Conservation (phyloP, 192 early-diverging fungal genomes). For the Cladochytrium replicatum region DNA sequence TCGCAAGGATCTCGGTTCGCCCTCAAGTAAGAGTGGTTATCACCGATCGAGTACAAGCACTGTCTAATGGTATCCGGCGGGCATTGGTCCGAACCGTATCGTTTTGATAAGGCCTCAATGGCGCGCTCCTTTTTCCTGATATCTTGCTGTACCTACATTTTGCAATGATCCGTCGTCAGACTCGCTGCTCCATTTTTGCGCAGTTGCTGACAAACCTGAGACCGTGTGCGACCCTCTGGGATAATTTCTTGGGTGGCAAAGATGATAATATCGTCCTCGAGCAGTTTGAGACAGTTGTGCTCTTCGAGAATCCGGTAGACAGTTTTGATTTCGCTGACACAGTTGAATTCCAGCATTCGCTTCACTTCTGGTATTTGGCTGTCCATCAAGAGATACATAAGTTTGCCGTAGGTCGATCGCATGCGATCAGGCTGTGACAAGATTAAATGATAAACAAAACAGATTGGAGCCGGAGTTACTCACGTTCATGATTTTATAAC, state of each 20-base stretch:
- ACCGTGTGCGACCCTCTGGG: conserved; percentile 20
- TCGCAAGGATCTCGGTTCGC: conserved; percentile 83
- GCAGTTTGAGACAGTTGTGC: conserved; percentile 48
- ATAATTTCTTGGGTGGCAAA: conserved; percentile 55
- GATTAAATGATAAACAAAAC: background rate
- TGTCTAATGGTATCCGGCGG: conserved; percentile 46
- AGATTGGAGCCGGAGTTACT: background rate
- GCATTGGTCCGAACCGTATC: conserved; percentile 52
- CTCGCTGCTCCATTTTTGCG: too few relatives aligned
- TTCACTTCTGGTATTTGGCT: conserved; percentile 43
- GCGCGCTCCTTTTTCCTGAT: conserved; percentile 86
- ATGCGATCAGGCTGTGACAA: conserved; percentile 86
- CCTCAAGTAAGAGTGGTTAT: conserved; percentile 60
- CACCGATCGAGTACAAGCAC: conserved; percentile 94
- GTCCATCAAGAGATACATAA: conserved; percentile 79
- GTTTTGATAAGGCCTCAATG: conserved; percentile 73
- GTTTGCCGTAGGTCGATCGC: conserved; percentile 90
- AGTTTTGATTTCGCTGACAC: conserved; percentile 80
- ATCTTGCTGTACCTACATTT: conserved; percentile 74
- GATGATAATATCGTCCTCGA: conserved; percentile 72
- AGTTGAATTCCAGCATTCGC: conserved; percentile 68
- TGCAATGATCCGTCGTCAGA: too few relatives aligned
- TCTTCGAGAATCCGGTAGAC: conserved; percentile 71
- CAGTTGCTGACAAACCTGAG: too few relatives aligned
- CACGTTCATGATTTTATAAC: conserved; percentile 47